phyloP scores from a whole-genome alignment of 2,329 filamentous ascomycete genomes.

The Microcyclosporella mali region DNA sequence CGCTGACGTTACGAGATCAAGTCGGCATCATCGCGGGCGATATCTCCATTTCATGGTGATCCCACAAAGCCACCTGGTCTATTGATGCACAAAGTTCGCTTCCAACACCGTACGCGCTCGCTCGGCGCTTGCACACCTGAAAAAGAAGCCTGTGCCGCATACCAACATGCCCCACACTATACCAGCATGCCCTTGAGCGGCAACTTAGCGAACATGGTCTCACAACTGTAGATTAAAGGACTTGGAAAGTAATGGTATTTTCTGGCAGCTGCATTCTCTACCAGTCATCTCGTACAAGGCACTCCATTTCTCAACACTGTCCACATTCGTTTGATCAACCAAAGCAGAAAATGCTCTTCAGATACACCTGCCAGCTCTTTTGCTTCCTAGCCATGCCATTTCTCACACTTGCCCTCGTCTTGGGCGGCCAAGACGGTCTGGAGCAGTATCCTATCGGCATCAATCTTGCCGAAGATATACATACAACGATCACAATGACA shows the following conservation, averaged over 20 bases:
- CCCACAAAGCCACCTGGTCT: too few species aligned
- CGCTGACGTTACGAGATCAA: too few species aligned
- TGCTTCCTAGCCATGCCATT: conserved; percentile 2
- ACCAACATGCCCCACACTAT: too few species aligned
- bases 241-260: conserved; percentile 8
- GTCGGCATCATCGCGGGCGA: too few species aligned
- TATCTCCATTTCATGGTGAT: too few species aligned
- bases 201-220: conserved; percentile 13
- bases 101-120: too few species aligned
- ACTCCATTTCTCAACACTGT: conserved; percentile 9
- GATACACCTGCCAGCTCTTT: neutral
- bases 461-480: conserved; percentile 7
- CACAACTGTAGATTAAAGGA: conserved; percentile 1
- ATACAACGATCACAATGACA: conserved; percentile 11
- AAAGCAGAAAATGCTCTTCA: conserved; percentile 7
- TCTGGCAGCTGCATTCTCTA: conserved; percentile 5
- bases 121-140: too few species aligned
- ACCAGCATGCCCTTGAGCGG: conserved; percentile 4
- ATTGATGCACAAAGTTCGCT: too few species aligned
- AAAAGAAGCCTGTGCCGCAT: too few species aligned
- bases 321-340: neutral
- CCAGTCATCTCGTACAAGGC: conserved; percentile 8
- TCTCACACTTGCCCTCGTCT: conserved; percentile 3
- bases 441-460: conserved; percentile 6
- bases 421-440: neutral